Evolutionary conservation across 73 alveolate species (phyloP), one percentile per base, ranked within the genome.

Genomic region (Paramecium caudatum): DNA sequence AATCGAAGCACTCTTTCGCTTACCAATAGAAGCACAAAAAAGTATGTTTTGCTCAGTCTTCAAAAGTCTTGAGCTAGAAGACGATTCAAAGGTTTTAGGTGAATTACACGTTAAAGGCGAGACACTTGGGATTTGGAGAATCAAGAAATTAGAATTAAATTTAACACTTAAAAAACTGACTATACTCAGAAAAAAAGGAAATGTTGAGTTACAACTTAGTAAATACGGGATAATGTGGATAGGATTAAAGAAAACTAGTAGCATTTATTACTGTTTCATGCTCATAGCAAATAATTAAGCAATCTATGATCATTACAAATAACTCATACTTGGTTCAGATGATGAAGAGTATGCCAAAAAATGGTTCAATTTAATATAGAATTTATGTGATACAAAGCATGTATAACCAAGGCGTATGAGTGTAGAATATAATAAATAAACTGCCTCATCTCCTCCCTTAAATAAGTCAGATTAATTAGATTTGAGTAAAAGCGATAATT

Each of bases 21-120:
- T 65, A 13, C 83, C 83, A 33, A 8, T 65, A 3, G 83, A 65
- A 30, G 49, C 25, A 25, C 39, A 65, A 36, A 65, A 65, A 17
- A 65, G 55, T 49, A 65, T 65, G 83, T 65, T 65, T 10, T 65
- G 83, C 39, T 65, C 83, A 65, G 34, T 36, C 12, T 65, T 65
- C 39, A 30, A 33, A 30, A 33, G 50, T 33, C 34, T 65, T 32
- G 83, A 65, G 15, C 34, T 33, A 23, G 83, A 32, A 7, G 83
- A 65, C 17, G 83, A 65, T 15, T 65, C 83, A 0, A 65, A 33
- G 25, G 34, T 65, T 3, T 3, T 33, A 10, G 83, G 83, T 30
- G 47, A 65, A 65, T 65, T 65, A 65, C 32, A 65, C 8, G 49
- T 30, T 8, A 65, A 65, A 33, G 83, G 83, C 10, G 83, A 65